Evolutionary conservation across 805 yeast species (phyloP).

Genomic region (Pichia manshurica): DNA sequence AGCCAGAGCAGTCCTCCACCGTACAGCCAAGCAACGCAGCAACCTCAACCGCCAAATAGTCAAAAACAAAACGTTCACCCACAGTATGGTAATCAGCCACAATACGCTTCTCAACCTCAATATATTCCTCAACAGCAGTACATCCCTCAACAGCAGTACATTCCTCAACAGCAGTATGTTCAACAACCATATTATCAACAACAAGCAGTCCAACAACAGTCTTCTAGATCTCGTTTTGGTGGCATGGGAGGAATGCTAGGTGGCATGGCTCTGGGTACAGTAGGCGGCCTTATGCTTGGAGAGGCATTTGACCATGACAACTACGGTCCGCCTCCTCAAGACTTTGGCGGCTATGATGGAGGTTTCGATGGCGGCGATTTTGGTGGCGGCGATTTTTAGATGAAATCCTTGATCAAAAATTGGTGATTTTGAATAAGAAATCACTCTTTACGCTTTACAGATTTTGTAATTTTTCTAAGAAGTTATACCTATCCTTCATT

Average conservation of each 20-base stretch:
- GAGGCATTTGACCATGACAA: conserved; percentile 12
- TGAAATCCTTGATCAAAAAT: neutral
- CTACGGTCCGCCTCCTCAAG: too few species aligned
- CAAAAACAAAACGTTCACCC: conserved; percentile 13
- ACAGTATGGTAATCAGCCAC: conserved; percentile 11
- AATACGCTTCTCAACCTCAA: conserved; percentile 10
- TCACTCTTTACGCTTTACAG: too few species aligned
- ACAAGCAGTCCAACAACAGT: conserved; percentile 11
- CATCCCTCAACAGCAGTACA: conserved; percentile 4
- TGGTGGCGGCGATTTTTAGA: conserved; percentile 11
- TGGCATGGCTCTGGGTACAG: conserved; percentile 31
- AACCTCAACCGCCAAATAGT: neutral
- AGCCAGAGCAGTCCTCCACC: conserved; percentile 36
- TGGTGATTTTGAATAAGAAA: too few species aligned
- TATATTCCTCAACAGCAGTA: neutral
- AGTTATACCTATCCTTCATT: too few species aligned
- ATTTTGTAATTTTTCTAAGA: too few species aligned
- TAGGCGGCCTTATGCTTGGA: conserved; percentile 27
- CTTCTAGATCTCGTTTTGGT: conserved; percentile 18
- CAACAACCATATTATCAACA: conserved; percentile 13
- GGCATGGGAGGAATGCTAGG: conserved; percentile 27
- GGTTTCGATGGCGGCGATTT: conserved; percentile 10
- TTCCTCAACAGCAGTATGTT: conserved; percentile 16
- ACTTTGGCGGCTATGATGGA: conserved; percentile 6
- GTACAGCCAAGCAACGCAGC: conserved; percentile 7